Evolutionary conservation across 2,329 filamentous ascomycete genomes (phyloP), one percentile per base, ranked within the genome.

Genomic region (Emergomyces pasteurianus): DNA sequence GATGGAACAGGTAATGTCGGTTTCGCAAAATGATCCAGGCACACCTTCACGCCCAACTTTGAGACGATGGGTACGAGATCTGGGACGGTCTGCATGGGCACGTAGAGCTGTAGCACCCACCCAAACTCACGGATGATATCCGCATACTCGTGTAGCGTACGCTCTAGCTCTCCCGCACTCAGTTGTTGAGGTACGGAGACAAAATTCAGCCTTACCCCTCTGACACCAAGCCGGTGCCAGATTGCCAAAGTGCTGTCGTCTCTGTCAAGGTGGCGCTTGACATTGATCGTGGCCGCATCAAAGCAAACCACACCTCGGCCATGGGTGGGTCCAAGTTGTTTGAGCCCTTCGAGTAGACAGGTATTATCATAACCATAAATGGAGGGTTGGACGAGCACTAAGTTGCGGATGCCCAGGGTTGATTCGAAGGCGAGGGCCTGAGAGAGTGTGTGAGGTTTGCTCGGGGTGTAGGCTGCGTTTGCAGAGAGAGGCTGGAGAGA

Each of bases 341-440:
- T 67, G 14, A 86, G 73, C 0, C 81, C 81, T 50, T 82, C 78
- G 14, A 86, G 74, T 3, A 85, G 71, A 66, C 82, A 85, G 0
- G 77, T 74, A 65, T 87, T 86, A 70, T 86, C 83, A 58, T 76
- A 73, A 28, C 81, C 83, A 68, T 86, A 86, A 58, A 84, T 82
- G 18, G 82, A 85, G 0, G 83, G 82, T 65, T 86, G 84, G 2
- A 83, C 80, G 12, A 86, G 73, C 28, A 86, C 82, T 58, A 84
- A 75, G 62, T 83, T 83, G 49, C 18, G 54, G 46, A 86, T 77
- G 2, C 79, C 79, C 16, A 86, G 69, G 1, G 74, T 71, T 0
- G 72, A 67, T 62, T 84, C 79, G 65, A 85, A 85, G 2, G 68
- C 62, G 38, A 79, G 70, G 23, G 82, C 82, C 38, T 84, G 75